A percentile compares a stretch with the other conserved stretches of the same genome.
Conservation (phyloP, 768 basidiomycete genomes). For the Clavaria fumosa region DNA sequence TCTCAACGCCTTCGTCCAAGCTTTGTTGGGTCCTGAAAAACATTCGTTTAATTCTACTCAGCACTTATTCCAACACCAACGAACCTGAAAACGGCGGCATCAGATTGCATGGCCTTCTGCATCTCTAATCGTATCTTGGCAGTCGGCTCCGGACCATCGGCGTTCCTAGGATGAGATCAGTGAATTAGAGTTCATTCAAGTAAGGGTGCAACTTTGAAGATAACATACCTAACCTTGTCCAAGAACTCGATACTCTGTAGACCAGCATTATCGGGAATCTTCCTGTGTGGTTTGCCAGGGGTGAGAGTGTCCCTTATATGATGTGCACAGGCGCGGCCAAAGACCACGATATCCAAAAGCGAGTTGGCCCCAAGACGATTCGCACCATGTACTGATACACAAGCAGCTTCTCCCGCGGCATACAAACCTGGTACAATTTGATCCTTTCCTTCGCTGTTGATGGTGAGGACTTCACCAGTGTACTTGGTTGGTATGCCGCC, state of each 20-base stretch:
- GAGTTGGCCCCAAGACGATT: slow-evolving; percentile 99
- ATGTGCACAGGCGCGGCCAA: slow-evolving; percentile 97
- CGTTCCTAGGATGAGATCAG: too few relatives aligned
- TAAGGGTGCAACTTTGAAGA: not conserved
- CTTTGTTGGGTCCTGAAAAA: slow-evolving; percentile 60
- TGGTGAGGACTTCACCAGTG: slow-evolving; percentile 91
- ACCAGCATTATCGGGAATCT: slow-evolving; percentile 76
- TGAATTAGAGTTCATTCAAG: not conserved
- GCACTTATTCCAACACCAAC: slow-evolving; percentile 7
- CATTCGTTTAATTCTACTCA: slow-evolving; percentile 1
- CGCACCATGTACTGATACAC: slow-evolving; percentile 97
- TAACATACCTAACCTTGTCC: slow-evolving; percentile 57
- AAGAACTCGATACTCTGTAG: slow-evolving; percentile 71
- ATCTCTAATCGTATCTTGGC: slow-evolving; percentile 85
- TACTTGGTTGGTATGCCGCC: slow-evolving; percentile 98
- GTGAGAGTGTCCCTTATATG: slow-evolving; percentile 87
- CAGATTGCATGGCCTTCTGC: slow-evolving; percentile 98
- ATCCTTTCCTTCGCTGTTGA: slow-evolving; percentile 82
- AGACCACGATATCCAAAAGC: slow-evolving; percentile 95
- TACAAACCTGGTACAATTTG: slow-evolving; percentile 91
- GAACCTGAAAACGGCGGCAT: slow-evolving; percentile 93
- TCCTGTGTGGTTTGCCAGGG: slow-evolving; percentile 84
- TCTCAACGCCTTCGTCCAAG: slow-evolving; percentile 85
- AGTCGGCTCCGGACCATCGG: slow-evolving; percentile 73
- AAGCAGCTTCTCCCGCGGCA: slow-evolving; percentile 97